Percentiles rank a stretch among this genome's conserved stretches.
phyloP scores from a whole-genome alignment of 1,139 yeast species.

The Hansenula anomala region DNA sequence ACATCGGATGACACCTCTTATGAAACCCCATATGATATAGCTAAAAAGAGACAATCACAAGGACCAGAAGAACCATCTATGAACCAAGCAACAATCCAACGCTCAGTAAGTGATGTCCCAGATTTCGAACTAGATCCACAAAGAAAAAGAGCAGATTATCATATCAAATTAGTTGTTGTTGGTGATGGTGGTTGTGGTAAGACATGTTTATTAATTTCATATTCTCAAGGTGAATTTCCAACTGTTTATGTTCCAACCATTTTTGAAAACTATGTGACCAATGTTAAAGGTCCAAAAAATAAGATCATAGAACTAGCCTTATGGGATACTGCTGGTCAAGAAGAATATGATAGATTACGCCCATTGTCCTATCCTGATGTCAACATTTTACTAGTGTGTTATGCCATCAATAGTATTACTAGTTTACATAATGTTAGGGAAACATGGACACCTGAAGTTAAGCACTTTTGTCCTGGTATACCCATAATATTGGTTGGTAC shows the following conservation, averaged over 20 bases:
- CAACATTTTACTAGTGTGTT: slow-evolving; percentile 70
- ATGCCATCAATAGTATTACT: slow-evolving; percentile 59
- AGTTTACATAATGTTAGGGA: slow-evolving; percentile 73
- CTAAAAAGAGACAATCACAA: slow-evolving; percentile 19
- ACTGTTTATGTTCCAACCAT: slow-evolving; percentile 82
- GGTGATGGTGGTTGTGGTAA: slow-evolving; percentile 98
- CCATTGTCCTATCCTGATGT: slow-evolving; percentile 84
- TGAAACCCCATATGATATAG: slow-evolving; percentile 24
- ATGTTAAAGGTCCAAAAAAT: slow-evolving; percentile 45
- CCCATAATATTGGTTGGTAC: slow-evolving; percentile 79
- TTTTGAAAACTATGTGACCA: slow-evolving; percentile 78
- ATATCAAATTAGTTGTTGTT: slow-evolving; percentile 70
- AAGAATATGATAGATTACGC: slow-evolving; percentile 80
- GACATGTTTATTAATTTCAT: slow-evolving; percentile 80
- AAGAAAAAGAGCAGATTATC: slow-evolving; percentile 15
- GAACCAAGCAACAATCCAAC: background rate
- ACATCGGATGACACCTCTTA: slow-evolving; percentile 10
- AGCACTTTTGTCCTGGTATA: slow-evolving; percentile 75
- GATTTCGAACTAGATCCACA: slow-evolving; percentile 11
- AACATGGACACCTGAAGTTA: slow-evolving; percentile 84
- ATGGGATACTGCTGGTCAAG: slow-evolving; percentile 97
- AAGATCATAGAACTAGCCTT: slow-evolving; percentile 67
- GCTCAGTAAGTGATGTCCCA: slow-evolving; percentile 1
- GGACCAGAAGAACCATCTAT: slow-evolving; percentile 1
- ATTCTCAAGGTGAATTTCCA: slow-evolving; percentile 76